A percentile compares a stretch with the other conserved stretches of the same genome.
phyloP scores from a whole-genome alignment of 208 protist genomes.

The Leishmania turanica region DNA sequence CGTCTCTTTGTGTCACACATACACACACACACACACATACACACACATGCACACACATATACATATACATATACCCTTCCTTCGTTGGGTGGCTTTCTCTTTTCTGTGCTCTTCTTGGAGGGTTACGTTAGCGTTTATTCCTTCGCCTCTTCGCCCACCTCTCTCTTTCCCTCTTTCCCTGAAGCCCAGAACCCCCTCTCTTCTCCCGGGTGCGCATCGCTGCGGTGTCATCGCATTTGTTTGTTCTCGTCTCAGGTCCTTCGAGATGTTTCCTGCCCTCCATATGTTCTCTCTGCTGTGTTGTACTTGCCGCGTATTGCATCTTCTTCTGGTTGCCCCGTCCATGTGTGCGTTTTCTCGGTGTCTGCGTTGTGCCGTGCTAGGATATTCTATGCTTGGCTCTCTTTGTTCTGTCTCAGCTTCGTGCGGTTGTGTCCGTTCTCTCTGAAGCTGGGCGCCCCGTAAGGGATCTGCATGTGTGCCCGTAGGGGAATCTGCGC shows the following conservation, averaged over 20 bases:
- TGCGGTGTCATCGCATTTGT: too few relatives aligned
- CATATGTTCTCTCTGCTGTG: not conserved
- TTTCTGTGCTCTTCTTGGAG: not conserved
- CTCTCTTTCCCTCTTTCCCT: not conserved
- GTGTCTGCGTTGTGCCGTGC: not conserved
- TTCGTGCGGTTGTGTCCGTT: not conserved
- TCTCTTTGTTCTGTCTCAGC: not conserved
- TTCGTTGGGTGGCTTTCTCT: not conserved
- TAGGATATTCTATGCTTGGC: not conserved
- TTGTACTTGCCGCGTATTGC: not conserved
- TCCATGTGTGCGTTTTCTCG: not conserved
- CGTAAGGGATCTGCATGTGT: not conserved
- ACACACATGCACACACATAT: accelerated
- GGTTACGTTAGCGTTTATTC: not conserved
- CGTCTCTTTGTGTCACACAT: not conserved
- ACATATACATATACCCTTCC: accelerated
- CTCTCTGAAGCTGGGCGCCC: not conserved
- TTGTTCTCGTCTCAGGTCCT: too few relatives aligned
- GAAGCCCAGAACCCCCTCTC: not conserved
- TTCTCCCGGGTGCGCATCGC: not conserved
- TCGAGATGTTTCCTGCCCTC: not conserved
- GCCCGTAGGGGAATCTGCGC: not conserved
- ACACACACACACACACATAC: too few relatives aligned
- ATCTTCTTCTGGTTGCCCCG: not conserved
- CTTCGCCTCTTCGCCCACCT: not conserved